A percentile compares a stretch with the other conserved stretches of the same genome.
These are phyloP conservation scores for Symbiotaphrina buchneri DNA, from an alignment of 495 filamentous ascomycete species.

Conservation along the genomic window DNA sequence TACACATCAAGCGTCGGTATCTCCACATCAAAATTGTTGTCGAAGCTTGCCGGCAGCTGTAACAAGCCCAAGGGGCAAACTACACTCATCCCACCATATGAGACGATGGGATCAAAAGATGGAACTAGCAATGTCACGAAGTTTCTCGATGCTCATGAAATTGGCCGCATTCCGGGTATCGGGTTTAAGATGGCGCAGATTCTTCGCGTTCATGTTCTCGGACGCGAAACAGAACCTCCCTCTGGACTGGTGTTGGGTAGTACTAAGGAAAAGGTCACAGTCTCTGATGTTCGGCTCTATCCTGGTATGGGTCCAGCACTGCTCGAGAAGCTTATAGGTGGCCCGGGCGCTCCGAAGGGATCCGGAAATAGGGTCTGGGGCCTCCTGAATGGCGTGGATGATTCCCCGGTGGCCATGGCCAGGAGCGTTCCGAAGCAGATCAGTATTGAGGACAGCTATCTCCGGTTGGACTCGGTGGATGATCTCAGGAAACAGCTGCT, in stretches of 20 bases:
- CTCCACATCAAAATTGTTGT: slow-evolving; percentile 60
- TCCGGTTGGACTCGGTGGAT: slow-evolving; percentile 33
- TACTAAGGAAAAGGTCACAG: slow-evolving; percentile 33
- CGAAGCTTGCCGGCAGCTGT: slow-evolving; percentile 64
- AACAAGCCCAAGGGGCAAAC: slow-evolving; percentile 80
- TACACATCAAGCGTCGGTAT: slow-evolving; percentile 79
- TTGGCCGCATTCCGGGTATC: slow-evolving; percentile 72
- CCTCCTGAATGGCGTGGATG: slow-evolving; percentile 38
- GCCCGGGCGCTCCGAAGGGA: slow-evolving; percentile 41
- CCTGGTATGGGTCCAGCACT: slow-evolving; percentile 32
- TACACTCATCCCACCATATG: slow-evolving; percentile 45
- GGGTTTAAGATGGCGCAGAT: slow-evolving; percentile 56
- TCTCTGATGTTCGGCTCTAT: slow-evolving; percentile 36
- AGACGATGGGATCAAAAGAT: slow-evolving; percentile 6
- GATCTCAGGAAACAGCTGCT: slow-evolving; percentile 41
- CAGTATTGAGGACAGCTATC: slow-evolving; percentile 83
- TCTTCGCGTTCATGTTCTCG: slow-evolving; percentile 37
- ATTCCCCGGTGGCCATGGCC: slow-evolving; percentile 43
- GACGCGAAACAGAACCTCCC: slow-evolving; percentile 16
- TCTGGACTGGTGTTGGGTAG: slow-evolving; percentile 18
- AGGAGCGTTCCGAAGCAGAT: slow-evolving; percentile 66
- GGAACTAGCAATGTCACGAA: slow-evolving; percentile 25
- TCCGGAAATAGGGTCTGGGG: slow-evolving; percentile 39
- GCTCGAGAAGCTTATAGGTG: slow-evolving; percentile 41
- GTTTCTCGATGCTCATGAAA: slow-evolving; percentile 57